Conservation (phyloP, 164 flowering plant species). For the Amborella trichopoda region DNA sequence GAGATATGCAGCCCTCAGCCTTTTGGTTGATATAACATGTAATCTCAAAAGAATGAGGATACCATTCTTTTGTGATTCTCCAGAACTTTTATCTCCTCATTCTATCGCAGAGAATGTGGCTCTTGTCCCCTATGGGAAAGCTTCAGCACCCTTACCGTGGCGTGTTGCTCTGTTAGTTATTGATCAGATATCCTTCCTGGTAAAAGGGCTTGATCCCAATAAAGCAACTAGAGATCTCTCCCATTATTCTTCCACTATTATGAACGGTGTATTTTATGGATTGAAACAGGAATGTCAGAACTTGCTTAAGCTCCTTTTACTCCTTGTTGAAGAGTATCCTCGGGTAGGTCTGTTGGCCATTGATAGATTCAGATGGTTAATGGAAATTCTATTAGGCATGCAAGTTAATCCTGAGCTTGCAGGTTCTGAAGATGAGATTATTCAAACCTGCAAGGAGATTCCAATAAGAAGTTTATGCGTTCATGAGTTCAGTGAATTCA, state of each 20-base stretch:
- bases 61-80: background rate
- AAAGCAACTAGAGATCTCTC: too few relatives aligned
- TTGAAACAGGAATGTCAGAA: constrained; percentile 20
- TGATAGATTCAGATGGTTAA: constrained; percentile 20
- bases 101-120: too few relatives aligned
- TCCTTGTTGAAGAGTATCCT: constrained; percentile 27
- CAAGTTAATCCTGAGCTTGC: too few relatives aligned
- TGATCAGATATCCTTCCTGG: constrained; percentile 24
- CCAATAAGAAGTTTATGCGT: too few relatives aligned
- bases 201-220: too few relatives aligned
- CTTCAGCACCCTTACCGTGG: constrained; percentile 10
- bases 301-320: constrained; percentile 27
- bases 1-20: constrained; percentile 24
- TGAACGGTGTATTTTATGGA: constrained; percentile 1
- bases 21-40: constrained; percentile 29
- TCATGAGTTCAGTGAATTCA: too few relatives aligned
- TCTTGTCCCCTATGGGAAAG: too few relatives aligned
- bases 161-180: constrained; percentile 22
- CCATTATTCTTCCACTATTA: too few relatives aligned
- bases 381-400: constrained; percentile 16
- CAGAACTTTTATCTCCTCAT: too few relatives aligned
- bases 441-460: too few relatives aligned
- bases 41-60: constrained; percentile 16
- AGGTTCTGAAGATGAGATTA: too few relatives aligned
- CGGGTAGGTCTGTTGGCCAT: constrained; percentile 25